Evolutionary conservation across 169 alveolate genomes (phyloP).

Genomic region (Nephromyces sp.): DNA sequence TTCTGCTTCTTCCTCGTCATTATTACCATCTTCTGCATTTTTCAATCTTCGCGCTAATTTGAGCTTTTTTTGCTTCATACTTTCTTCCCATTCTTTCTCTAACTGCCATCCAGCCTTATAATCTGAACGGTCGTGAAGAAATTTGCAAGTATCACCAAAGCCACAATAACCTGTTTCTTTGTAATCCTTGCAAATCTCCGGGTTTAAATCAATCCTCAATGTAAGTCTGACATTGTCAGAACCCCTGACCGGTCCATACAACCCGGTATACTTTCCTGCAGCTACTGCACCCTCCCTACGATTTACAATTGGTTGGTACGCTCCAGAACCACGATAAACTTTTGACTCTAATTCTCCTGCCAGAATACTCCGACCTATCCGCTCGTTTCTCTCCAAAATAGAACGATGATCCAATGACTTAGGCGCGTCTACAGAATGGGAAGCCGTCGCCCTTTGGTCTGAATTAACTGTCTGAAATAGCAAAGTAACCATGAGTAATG

Average conservation of each 20-base stretch:
- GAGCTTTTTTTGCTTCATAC: conserved; percentile 60
- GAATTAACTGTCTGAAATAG: conserved; percentile 14
- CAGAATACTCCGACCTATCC: conserved; percentile 59
- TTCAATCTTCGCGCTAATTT: conserved; percentile 51
- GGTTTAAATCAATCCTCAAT: conserved; percentile 86
- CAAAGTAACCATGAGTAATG: too few relatives aligned
- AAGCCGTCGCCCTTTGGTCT: conserved; percentile 33
- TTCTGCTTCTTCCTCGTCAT: conserved; percentile 22
- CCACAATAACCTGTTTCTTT: conserved; percentile 96
- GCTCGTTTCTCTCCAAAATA: conserved; percentile 60
- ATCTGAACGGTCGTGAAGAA: conserved; percentile 92
- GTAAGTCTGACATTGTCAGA: conserved; percentile 78
- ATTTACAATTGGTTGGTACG: conserved; percentile 57
- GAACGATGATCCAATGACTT: conserved; percentile 55
- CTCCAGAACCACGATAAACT: conserved; percentile 71
- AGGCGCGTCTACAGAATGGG: conserved; percentile 57
- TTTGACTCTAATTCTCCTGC: conserved; percentile 61
- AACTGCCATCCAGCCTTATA: conserved; percentile 90
- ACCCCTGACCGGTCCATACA: conserved; percentile 76
- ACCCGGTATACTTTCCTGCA: conserved; percentile 64
- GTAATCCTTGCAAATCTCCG: conserved; percentile 91
- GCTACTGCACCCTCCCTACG: conserved; percentile 62
- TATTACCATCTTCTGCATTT: conserved; percentile 35
- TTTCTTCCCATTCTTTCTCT: conserved; percentile 82
- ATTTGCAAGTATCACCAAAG: conserved; percentile 90